A percentile compares a stretch with the other conserved stretches of the same genome.
Evolutionary conservation across 345 rosid genomes (phyloP).

Genomic region (Hypericum androsaemum): DNA sequence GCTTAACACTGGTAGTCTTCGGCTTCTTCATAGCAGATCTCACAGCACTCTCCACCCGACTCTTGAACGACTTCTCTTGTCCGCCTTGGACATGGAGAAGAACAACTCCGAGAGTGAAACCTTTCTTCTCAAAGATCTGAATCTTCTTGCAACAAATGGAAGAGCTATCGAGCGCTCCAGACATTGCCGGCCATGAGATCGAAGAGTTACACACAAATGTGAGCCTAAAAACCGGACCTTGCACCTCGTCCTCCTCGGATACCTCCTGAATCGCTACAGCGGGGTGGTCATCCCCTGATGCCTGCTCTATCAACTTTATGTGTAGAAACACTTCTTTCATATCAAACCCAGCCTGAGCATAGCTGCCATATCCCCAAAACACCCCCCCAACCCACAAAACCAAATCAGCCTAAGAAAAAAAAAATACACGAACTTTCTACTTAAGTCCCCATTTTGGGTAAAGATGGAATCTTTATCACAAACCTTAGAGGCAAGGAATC

Average conservation of each 20-base stretch:
- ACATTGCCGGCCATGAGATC: slow-evolving; percentile 74
- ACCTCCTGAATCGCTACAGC: slow-evolving; percentile 67
- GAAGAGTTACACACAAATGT: slow-evolving; percentile 73
- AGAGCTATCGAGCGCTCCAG: slow-evolving; percentile 64
- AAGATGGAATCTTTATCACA: not conserved
- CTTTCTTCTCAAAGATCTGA: slow-evolving; percentile 91
- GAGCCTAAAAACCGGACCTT: slow-evolving; percentile 52
- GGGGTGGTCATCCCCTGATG: slow-evolving; percentile 67
- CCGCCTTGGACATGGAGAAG: slow-evolving; percentile 53
- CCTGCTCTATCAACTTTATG: slow-evolving; percentile 88
- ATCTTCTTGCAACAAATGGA: slow-evolving; percentile 76
- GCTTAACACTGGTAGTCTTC: slow-evolving; percentile 58
- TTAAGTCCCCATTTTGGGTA: no score
- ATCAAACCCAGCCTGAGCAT: slow-evolving; percentile 81
- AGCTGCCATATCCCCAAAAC: slow-evolving; percentile 34
- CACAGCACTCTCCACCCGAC: slow-evolving; percentile 59
- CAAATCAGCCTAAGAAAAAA: not conserved
- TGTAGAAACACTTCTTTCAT: slow-evolving; percentile 93
- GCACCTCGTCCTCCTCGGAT: slow-evolving; percentile 41
- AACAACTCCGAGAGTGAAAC: slow-evolving; percentile 71
- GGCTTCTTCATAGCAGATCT: slow-evolving; percentile 62
- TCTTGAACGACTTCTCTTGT: slow-evolving; percentile 47
- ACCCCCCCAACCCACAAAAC: not conserved
- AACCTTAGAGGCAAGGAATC: slow-evolving; percentile 96
- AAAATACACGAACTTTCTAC: not conserved